Conservation (phyloP, 257 asterid species). For the Fraxinus anomala region DNA sequence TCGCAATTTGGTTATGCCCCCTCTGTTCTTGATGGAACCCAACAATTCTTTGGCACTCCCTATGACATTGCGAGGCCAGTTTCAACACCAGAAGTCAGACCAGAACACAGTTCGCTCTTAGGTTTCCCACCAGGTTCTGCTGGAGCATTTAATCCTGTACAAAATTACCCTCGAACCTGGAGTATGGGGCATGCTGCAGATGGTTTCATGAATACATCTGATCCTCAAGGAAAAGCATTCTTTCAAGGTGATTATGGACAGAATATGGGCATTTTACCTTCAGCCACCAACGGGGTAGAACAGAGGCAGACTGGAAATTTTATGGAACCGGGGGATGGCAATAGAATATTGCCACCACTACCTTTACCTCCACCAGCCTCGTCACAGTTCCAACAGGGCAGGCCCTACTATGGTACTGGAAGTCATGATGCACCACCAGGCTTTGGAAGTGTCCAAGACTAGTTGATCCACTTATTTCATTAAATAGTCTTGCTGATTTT, state of each 20-base stretch:
- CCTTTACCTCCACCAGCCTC: conserved; percentile 47
- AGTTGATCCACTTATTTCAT: conserved; percentile 10
- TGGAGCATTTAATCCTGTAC: conserved; percentile 55
- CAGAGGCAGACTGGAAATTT: conserved; percentile 52
- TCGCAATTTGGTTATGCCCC: conserved; percentile 72
- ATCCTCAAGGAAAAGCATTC: conserved; percentile 54
- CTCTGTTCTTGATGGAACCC: conserved; percentile 65
- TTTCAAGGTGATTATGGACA: conserved; percentile 53
- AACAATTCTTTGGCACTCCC: conserved; percentile 59
- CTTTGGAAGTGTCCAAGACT: conserved; percentile 51
- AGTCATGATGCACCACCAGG: conserved; percentile 63
- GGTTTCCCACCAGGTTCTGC: conserved; percentile 69
- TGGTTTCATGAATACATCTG: conserved; percentile 32
- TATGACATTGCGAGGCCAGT: conserved; percentile 64
- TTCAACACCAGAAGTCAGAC: conserved; percentile 55
- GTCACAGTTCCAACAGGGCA: conserved; percentile 50
- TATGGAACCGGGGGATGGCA: conserved; percentile 53
- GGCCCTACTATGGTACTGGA: conserved; percentile 51
- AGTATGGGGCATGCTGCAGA: conserved; percentile 42
- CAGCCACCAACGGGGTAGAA: conserved; percentile 50
- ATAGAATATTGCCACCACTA: conserved; percentile 60
- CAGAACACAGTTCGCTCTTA: conserved; percentile 63
- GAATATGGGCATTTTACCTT: conserved; percentile 42
- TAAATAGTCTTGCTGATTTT: conserved; percentile 12
- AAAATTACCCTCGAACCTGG: conserved; percentile 71